These are phyloP conservation scores for Micractinium sp. DNA, from an alignment of 139 green algal genomes.

Conservation along the genomic window DNA sequence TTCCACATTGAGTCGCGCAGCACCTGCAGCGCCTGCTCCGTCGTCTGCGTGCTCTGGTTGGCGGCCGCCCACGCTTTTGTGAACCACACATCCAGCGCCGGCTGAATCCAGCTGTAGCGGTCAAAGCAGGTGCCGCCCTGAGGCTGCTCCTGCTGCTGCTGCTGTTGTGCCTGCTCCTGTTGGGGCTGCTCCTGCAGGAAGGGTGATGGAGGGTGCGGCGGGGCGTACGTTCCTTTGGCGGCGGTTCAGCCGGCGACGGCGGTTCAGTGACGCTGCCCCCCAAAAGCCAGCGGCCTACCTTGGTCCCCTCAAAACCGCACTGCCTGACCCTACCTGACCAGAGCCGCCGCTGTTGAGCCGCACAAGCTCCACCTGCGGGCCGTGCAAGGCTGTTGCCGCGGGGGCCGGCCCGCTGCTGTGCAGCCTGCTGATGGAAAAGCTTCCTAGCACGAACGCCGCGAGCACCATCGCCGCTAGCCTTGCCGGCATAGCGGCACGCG, in stretches of 20 bases:
- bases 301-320: too few relatives aligned
- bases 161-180: neutral
- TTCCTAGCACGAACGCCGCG: too few relatives aligned
- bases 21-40: slow-evolving; percentile 25
- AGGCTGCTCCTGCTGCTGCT: neutral
- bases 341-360: neutral
- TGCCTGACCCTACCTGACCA: neutral
- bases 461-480: too few relatives aligned
- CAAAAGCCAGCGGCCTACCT: too few relatives aligned
- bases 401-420: too few relatives aligned
- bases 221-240: neutral
- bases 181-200: neutral
- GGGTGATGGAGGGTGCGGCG: neutral
- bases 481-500: too few relatives aligned
- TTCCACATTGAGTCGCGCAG: slow-evolving; percentile 3
- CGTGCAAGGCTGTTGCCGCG: too few relatives aligned
- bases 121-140: slow-evolving; percentile 29
- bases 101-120: slow-evolving; percentile 36
- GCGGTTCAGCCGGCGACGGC: neutral
- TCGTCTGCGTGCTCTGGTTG: slow-evolving; percentile 33
- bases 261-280: neutral
- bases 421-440: too few relatives aligned
- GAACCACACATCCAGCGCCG: slow-evolving; percentile 39
- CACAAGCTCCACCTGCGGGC: neutral
- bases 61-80: slow-evolving; percentile 2